A percentile compares a stretch with the other conserved stretches of the same genome.
These are phyloP conservation scores for Hepatocystis sp. DNA, from an alignment of 169 alveolate species.

Conservation along the genomic window DNA sequence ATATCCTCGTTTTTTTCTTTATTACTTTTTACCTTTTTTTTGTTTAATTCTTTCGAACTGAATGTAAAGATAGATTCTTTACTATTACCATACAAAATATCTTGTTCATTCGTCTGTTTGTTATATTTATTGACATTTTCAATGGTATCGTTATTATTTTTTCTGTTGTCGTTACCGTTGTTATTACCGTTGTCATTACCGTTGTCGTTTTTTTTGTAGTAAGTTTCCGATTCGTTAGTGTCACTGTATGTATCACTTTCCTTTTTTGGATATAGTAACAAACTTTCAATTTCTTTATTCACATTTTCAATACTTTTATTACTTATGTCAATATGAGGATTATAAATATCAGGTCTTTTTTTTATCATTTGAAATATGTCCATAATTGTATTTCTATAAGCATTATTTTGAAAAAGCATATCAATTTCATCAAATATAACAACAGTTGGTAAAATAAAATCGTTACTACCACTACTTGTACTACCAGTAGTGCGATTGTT, in stretches of 20 bases:
- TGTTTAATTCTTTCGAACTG: not conserved
- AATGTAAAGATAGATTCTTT: too few species aligned
- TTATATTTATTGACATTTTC: not conserved
- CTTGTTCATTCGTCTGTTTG: too few species aligned
- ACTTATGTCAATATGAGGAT: conserved; percentile 77
- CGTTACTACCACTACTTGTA: conserved; percentile 7
- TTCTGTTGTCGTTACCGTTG: not conserved
- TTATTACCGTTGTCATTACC: not conserved
- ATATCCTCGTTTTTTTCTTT: conserved; percentile 13
- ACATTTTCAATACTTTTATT: conserved; percentile 10
- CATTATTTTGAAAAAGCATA: conserved; percentile 82
- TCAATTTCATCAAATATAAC: conserved; percentile 86
- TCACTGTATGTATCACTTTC: not conserved
- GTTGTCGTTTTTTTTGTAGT: not conserved
- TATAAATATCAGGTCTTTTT: conserved; percentile 80
- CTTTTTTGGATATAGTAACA: not conserved
- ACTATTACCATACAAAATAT: too few species aligned
- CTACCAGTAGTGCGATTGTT: too few species aligned
- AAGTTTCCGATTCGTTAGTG: not conserved
- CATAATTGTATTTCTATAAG: conserved; percentile 83
- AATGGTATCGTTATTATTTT: not conserved
- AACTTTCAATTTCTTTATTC: conserved; percentile 13
- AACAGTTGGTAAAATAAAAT: conserved; percentile 77
- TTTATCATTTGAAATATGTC: conserved; percentile 78
- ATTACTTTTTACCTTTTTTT: not conserved